Percentiles rank a stretch among this genome's conserved stretches.
Conservation (phyloP, 139 green algal genomes). For the Chara braunii region DNA sequence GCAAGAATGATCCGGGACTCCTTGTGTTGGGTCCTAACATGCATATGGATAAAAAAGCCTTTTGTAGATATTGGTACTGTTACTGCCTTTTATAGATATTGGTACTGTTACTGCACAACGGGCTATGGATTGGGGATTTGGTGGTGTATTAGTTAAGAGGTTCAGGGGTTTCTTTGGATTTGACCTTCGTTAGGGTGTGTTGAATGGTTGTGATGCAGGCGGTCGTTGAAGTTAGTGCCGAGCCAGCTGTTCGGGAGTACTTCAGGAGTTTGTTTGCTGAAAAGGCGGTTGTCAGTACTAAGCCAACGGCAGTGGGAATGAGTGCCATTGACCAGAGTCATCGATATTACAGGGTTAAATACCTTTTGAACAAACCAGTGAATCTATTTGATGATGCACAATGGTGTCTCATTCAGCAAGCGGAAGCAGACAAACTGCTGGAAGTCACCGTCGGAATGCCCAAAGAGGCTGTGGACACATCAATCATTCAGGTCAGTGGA, state of each 20-base stretch:
- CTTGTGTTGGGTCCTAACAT: too few species aligned
- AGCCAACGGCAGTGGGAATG: constrained; percentile 38
- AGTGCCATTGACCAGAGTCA: constrained; percentile 61
- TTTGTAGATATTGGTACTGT: too few species aligned
- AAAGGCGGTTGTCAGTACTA: constrained; percentile 48
- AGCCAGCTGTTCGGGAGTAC: constrained; percentile 26
- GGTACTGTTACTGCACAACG: too few species aligned
- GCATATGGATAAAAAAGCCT: too few species aligned
- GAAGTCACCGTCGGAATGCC: constrained; percentile 26
- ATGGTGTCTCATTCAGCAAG: constrained; percentile 52
- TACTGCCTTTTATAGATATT: too few species aligned
- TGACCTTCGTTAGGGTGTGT: too few species aligned
- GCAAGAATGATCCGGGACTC: too few species aligned
- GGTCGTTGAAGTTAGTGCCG: constrained; percentile 23
- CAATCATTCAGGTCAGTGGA: constrained; percentile 11
- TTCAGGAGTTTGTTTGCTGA: constrained; percentile 16
- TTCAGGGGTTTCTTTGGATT: too few species aligned
- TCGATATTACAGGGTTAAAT: constrained; percentile 55
- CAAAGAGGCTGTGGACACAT: constrained; percentile 7
- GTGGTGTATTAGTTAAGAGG: too few species aligned
- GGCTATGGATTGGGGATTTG: too few species aligned
- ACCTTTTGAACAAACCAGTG: constrained; percentile 65
- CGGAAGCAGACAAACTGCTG: constrained; percentile 50
- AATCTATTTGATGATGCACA: constrained; percentile 46
- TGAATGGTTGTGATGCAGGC: too few species aligned